These are phyloP conservation scores for Trichoderma atroviride DNA, from an alignment of 2,329 filamentous ascomycete species.

Conservation along the genomic window DNA sequence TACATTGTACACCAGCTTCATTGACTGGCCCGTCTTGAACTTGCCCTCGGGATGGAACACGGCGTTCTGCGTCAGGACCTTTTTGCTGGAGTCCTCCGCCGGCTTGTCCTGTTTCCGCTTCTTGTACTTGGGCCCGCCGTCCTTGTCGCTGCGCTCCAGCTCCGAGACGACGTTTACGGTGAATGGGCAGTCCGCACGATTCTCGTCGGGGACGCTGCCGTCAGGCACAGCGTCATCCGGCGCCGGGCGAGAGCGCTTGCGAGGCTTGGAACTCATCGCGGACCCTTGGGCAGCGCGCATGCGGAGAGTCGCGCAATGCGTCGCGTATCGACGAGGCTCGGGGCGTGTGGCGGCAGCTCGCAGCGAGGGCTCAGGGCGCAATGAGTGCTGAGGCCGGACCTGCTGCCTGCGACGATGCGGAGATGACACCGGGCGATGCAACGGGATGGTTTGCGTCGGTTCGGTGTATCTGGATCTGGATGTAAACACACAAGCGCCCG, in stretches of 20 bases:
- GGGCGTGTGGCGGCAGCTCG: not conserved
- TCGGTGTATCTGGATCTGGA: constrained; percentile 7
- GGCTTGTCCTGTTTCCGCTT: constrained; percentile 52
- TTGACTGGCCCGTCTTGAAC: constrained; percentile 56
- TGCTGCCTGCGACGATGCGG: constrained; percentile 4
- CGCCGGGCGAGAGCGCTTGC: constrained; percentile 56
- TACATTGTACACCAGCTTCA: constrained; percentile 59
- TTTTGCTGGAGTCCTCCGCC: constrained; percentile 45
- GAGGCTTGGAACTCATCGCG: constrained; percentile 40
- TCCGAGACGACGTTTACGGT: constrained; percentile 41
- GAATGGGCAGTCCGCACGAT: constrained; percentile 60
- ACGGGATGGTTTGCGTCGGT: constrained; percentile 1
- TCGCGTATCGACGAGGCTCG: constrained; percentile 5
- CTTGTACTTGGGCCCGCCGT: constrained; percentile 49
- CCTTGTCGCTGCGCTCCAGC: constrained; percentile 37
- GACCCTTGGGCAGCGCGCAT: constrained; percentile 21
- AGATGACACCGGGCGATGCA: not conserved
- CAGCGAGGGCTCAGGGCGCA: not conserved
- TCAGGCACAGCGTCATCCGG: constrained; percentile 8
- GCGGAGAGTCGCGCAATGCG: not conserved
- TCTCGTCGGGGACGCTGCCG: constrained; percentile 45
- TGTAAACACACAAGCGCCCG: constrained; percentile 22
- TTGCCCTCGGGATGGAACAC: constrained; percentile 58
- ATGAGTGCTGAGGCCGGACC: not conserved
- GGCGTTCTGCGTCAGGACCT: constrained; percentile 53